A percentile compares a stretch with the other conserved stretches of the same genome.
These are phyloP conservation scores for Pseudopyrenochaeta lycopersici DNA, from an alignment of 2,329 filamentous ascomycete species.

Conservation along the genomic window DNA sequence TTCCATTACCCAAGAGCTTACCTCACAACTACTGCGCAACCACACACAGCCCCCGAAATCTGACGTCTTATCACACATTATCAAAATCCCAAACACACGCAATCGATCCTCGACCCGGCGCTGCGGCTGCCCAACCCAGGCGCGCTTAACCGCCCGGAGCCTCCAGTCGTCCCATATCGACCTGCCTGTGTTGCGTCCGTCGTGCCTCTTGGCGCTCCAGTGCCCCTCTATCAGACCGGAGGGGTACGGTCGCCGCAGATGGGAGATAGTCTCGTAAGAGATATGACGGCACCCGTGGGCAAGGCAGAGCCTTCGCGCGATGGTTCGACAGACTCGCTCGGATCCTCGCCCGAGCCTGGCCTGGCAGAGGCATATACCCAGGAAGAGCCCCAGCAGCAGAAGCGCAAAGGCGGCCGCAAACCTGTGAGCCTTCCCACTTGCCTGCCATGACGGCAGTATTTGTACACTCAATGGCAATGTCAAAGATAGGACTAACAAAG, in stretches of 20 bases:
- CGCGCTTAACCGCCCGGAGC: constrained; percentile 50
- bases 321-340: constrained; percentile 58
- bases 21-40: constrained; percentile 55
- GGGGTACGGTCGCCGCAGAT: constrained; percentile 59
- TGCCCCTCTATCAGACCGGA: constrained; percentile 49
- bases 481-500: constrained; percentile 51
- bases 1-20: constrained; percentile 61
- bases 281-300: constrained; percentile 56
- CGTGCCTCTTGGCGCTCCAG: constrained; percentile 44
- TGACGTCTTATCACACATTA: constrained; percentile 55
- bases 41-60: constrained; percentile 41
- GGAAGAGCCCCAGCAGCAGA: constrained; percentile 68
- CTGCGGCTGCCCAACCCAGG: constrained; percentile 42
- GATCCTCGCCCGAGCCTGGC: constrained; percentile 59
- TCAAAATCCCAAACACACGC: constrained; percentile 50
- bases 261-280: constrained; percentile 57
- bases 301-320: constrained; percentile 56
- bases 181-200: constrained; percentile 43
- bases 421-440: constrained; percentile 72
- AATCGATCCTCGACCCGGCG: constrained; percentile 44
- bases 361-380: constrained; percentile 51
- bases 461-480: constrained; percentile 39
- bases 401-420: constrained; percentile 97
- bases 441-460: constrained; percentile 32
- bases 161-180: constrained; percentile 29